Percentiles rank a stretch among this genome's conserved stretches.
phyloP scores from a whole-genome alignment of 306 rosid genomes.

The Begonia masoniana region DNA sequence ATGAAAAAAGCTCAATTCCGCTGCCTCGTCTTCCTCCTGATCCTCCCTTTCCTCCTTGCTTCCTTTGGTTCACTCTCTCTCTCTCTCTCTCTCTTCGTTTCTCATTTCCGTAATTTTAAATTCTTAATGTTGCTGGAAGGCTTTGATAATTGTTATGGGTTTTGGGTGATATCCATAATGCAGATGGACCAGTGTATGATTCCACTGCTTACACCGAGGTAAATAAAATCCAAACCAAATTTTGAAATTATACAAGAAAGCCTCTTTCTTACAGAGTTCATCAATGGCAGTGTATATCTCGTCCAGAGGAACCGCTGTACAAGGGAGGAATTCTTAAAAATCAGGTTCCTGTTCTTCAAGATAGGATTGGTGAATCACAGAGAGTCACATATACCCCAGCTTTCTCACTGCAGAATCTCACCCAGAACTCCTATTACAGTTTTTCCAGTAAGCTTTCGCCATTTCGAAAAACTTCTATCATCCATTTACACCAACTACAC shows the following conservation, averaged over 20 bases:
- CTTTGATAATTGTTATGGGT: too few species aligned
- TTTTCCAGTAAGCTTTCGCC: conserved; percentile 45
- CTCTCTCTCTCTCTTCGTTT: conserved; percentile 2
- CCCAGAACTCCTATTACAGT: conserved; percentile 35
- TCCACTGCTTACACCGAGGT: conserved; percentile 79
- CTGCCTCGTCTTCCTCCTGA: conserved; percentile 17
- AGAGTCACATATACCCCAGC: conserved; percentile 22
- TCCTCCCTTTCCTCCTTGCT: conserved; percentile 20
- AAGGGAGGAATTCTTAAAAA: conserved; percentile 47
- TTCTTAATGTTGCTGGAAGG: background rate
- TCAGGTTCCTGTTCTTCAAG: background rate
- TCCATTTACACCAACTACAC: too few species aligned
- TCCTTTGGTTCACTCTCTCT: conserved; percentile 35
- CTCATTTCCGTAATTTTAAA: background rate
- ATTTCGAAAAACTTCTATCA: too few species aligned
- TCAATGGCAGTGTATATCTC: conserved; percentile 41
- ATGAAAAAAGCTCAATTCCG: conserved; percentile 18
- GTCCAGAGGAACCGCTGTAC: conserved; percentile 56
- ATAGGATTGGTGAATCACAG: conserved; percentile 4
- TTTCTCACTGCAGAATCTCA: conserved; percentile 37
- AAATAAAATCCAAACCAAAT: background rate
- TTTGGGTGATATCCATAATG: conserved; percentile 6
- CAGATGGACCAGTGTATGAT: conserved; percentile 89
- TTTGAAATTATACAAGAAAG: background rate
- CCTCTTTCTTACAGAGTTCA: background rate